Base-by-base conservation (phyloP, 306 rosid genomes). In the Cucurbita maxima region DNA sequence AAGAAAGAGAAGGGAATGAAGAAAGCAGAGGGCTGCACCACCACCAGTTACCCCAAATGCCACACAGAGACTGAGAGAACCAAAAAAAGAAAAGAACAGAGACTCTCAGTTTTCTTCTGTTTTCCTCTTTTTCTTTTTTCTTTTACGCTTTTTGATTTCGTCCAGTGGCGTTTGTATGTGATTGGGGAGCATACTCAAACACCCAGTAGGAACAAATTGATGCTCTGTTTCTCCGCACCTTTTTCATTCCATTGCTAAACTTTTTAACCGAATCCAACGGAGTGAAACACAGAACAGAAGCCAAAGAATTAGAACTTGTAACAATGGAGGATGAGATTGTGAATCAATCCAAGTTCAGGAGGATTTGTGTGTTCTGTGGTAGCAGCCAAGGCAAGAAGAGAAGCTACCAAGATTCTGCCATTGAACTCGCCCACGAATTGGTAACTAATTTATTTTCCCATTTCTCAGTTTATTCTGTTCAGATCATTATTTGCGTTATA, bases 331-430 rank as follows among this genome's bases (percentile, higher is more conserved):
- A 20, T 60, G 18, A 36, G 20, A 73, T 72, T 25, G 40, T 52
- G 62, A 55, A 64, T 6, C 4, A 63, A 43, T 94, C 98, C n/a
- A 94, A 78, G 90, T 94, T 94, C 77, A 79, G 85, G 76, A 90
- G 97, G 79, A 90, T 94, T 81, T 94, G 98, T 84, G 97, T 94
- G 5, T 94, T 94, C 76, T 94, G 98, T 86, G 98, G 98, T 3
- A 94, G 98, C 82, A 94, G 98, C 79, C 98, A 87, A 64, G 98
- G 98, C 74, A 94, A 90, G 81, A 94, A 94, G 85, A 86, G 77
- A 72, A 91, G 87, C 80, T 94, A 94, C 74, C 98, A 94, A 71
- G 96, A 89, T 73, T 91, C 98, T 75, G 98, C 98, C 81, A 87
- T 89, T 85, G 87, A 90, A 59, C 98, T 94, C 74, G 98, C 96